Percentiles rank a stretch among this genome's conserved stretches.
These are phyloP conservation scores for Coprinellus aureogranulatus DNA, from an alignment of 768 basidiomycete genomes.

Conservation along the genomic window DNA sequence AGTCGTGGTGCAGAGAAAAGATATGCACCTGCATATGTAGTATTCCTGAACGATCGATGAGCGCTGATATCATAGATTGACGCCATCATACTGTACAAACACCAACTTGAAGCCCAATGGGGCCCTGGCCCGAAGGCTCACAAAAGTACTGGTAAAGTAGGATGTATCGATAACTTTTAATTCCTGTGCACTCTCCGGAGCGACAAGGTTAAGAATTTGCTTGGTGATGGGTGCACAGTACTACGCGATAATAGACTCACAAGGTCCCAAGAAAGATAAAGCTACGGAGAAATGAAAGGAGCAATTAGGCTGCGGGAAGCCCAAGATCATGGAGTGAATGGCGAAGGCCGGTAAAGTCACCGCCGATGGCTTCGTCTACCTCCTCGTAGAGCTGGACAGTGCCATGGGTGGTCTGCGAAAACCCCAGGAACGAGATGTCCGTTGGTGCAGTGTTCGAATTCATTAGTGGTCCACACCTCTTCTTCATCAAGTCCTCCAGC, in stretches of 20 bases:
- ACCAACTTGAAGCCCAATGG: too few relatives aligned
- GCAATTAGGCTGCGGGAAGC: slow-evolving; percentile 29
- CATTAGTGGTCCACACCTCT: slow-evolving; percentile 29
- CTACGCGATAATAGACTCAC: too few relatives aligned
- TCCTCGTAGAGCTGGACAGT: background rate
- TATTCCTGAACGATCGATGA: background rate
- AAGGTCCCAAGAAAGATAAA: too few relatives aligned
- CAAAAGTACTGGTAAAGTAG: too few relatives aligned
- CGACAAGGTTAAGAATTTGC: too few relatives aligned
- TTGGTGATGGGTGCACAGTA: too few relatives aligned
- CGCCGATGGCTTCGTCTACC: slow-evolving; percentile 10
- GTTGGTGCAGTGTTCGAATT: too few relatives aligned
- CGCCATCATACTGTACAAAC: background rate
- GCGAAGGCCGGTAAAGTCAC: slow-evolving; percentile 27
- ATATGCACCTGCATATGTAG: too few relatives aligned
- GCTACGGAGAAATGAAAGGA: slow-evolving; percentile 7
- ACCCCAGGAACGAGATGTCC: background rate
- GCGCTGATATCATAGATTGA: background rate
- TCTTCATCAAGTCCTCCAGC: slow-evolving; percentile 47
- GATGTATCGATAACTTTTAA: too few relatives aligned
- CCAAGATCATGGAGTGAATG: slow-evolving; percentile 35
- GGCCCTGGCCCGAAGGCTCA: too few relatives aligned
- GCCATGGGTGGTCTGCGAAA: background rate
- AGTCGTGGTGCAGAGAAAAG: background rate
- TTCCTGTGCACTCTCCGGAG: too few relatives aligned